A percentile compares a stretch with the other conserved stretches of the same genome.
Evolutionary conservation across 2,329 filamentous ascomycete species (phyloP).

Genomic region (Colletotrichum graminicola): DNA sequence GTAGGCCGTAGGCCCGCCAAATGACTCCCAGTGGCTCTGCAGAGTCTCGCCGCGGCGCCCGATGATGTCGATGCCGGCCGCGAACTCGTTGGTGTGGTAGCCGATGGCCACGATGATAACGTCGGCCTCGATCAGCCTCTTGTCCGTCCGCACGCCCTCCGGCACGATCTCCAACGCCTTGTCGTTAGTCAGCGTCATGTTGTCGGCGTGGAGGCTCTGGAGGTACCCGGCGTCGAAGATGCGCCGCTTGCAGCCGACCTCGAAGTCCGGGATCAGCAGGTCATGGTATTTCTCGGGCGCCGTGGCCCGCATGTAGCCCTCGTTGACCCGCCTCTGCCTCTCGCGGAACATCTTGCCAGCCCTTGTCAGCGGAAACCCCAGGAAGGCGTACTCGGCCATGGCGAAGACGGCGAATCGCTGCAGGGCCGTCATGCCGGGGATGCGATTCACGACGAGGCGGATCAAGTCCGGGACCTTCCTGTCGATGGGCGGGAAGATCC

Average conservation of each 20-base stretch:
- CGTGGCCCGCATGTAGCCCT: conserved; percentile 56
- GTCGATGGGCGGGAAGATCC: conserved; percentile 54
- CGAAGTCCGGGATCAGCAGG: conserved; percentile 71
- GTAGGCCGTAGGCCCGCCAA: conserved; percentile 72
- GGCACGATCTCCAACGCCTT: conserved; percentile 62
- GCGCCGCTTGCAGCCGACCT: conserved; percentile 73
- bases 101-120: conserved; percentile 73
- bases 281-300: conserved; percentile 72
- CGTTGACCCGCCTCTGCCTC: conserved; percentile 53
- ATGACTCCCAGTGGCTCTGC: conserved; percentile 66
- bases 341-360: conserved; percentile 48
- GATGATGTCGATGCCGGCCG: conserved; percentile 64
- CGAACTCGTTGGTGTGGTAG: conserved; percentile 67
- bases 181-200: conserved; percentile 61
- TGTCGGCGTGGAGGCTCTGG: conserved; percentile 61
- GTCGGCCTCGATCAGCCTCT: conserved; percentile 64
- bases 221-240: conserved; percentile 71
- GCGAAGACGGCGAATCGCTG: conserved; percentile 58
- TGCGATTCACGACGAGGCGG: conserved; percentile 54
- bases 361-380: conserved; percentile 14
- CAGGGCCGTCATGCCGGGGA: conserved; percentile 61
- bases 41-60: conserved; percentile 65
- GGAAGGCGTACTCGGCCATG: conserved; percentile 55
- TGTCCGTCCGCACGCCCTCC: conserved; percentile 51
- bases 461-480: conserved; percentile 40